A percentile compares a stretch with the other conserved stretches of the same genome.
Conservation (phyloP, 2,329 filamentous ascomycete species). For the Celoporthe dispersa region DNA sequence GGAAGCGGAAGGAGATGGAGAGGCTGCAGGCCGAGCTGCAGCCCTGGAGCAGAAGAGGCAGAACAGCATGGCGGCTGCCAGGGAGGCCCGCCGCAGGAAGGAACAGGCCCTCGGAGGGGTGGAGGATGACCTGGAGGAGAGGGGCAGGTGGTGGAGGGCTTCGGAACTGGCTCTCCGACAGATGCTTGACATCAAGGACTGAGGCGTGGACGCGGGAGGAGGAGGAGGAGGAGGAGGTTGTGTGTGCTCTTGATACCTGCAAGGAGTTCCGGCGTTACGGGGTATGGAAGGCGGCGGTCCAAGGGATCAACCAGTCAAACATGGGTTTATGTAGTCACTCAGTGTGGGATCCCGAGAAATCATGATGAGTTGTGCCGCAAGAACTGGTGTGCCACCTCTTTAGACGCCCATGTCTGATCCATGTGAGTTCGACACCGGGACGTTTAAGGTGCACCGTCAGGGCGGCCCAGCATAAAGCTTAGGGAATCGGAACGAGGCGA, state of each 20-base stretch:
- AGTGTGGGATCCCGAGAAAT: not conserved
- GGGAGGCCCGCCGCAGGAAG: slow-evolving; percentile 70
- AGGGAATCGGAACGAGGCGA: not conserved
- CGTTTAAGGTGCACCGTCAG: no score
- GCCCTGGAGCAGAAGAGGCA: slow-evolving; percentile 70
- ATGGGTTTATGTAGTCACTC: no score
- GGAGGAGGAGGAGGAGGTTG: no score
- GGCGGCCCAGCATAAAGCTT: no score
- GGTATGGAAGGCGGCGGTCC: not conserved
- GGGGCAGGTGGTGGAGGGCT: slow-evolving; percentile 74
- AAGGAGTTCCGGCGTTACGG: slow-evolving; percentile 16
- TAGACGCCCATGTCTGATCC: no score
- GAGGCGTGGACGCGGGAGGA: slow-evolving; percentile 18
- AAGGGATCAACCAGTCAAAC: not conserved
- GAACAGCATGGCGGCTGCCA: slow-evolving; percentile 68
- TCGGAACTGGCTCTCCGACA: slow-evolving; percentile 67
- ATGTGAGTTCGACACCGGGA: no score
- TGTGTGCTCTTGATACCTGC: not conserved
- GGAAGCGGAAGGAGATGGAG: slow-evolving; percentile 70
- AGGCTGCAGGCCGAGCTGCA: slow-evolving; percentile 69
- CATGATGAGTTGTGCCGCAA: not conserved
- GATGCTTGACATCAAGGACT: slow-evolving; percentile 62
- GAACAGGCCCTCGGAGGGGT: slow-evolving; percentile 68
- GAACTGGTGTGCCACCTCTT: no score
- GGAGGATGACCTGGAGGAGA: slow-evolving; percentile 75